Conservation (phyloP, 75 land plant species). For the Cupressus sempervirens region DNA sequence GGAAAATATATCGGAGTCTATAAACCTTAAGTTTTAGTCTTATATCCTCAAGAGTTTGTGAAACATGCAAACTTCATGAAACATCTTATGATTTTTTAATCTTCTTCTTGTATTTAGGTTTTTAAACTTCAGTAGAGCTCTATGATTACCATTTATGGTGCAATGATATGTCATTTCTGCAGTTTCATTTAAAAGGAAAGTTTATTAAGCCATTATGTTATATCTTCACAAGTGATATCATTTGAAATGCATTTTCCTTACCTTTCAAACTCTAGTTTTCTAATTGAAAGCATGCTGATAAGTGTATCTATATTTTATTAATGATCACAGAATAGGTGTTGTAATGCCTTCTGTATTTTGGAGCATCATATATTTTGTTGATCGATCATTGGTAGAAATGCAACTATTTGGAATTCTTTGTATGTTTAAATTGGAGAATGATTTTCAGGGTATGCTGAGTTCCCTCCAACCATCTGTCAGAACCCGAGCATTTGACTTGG, state of each 20-base stretch:
- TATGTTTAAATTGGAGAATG: not conserved
- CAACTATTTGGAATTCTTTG: not conserved
- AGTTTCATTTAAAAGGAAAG: not conserved
- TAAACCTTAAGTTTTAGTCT: not conserved
- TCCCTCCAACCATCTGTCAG: constrained; percentile 53
- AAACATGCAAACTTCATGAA: not conserved
- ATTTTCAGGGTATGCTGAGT: constrained; percentile 86
- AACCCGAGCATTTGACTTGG: constrained; percentile 85
- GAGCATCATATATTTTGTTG: not conserved
- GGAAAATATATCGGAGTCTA: not conserved
- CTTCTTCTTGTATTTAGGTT: not conserved
- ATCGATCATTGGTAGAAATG: not conserved
- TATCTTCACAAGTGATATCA: not conserved
- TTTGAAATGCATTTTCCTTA: not conserved
- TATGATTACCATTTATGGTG: not conserved
- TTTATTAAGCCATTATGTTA: not conserved
- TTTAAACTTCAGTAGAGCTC: not conserved
- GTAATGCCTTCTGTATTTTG: not conserved
- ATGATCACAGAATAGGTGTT: not conserved
- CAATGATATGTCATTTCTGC: not conserved
- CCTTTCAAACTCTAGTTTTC: not conserved
- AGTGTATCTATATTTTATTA: not conserved
- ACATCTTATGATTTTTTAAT: not conserved
- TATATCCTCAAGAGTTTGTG: not conserved
- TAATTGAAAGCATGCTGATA: not conserved